A percentile compares a stretch with the other conserved stretches of the same genome.
These are phyloP conservation scores for Taiozyma sp. DNA, from an alignment of 1,139 yeast genomes.

Conservation along the genomic window DNA sequence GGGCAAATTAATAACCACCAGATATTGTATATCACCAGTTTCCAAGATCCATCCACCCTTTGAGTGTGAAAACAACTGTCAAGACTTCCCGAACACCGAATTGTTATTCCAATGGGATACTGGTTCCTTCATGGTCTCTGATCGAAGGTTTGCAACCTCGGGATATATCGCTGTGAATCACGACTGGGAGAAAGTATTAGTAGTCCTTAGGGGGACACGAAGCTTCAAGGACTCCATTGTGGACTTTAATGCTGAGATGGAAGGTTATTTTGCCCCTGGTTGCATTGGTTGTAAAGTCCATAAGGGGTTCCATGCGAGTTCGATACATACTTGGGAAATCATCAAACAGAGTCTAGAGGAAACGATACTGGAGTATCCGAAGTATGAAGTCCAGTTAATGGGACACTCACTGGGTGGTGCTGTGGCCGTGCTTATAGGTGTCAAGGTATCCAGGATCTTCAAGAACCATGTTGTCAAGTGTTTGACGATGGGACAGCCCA, in stretches of 20 bases:
- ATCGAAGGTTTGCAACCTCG: conserved; percentile 33
- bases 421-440: conserved; percentile 35
- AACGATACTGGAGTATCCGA: conserved; percentile 11
- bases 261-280: conserved; percentile 5
- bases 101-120: conserved; percentile 43
- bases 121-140: conserved; percentile 12
- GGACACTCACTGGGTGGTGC: conserved; percentile 55
- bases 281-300: conserved; percentile 44
- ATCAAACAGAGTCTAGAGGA: conserved; percentile 27
- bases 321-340: conserved; percentile 28
- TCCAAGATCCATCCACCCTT: conserved; percentile 37
- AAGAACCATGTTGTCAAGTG: conserved; percentile 25
- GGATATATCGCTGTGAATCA: conserved; percentile 25
- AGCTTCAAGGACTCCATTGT: conserved; percentile 41
- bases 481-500: conserved; percentile 45
- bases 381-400: conserved; percentile 34
- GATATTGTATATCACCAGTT: conserved; percentile 39
- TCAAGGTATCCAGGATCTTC: conserved; percentile 36
- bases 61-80: conserved; percentile 39
- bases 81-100: conserved; percentile 36
- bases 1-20: neutral
- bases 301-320: conserved; percentile 39
- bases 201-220: conserved; percentile 44
- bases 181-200: conserved; percentile 24
- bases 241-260: conserved; percentile 38